A percentile compares a stretch with the other conserved stretches of the same genome.
phyloP scores from a whole-genome alignment of 1,139 yeast species.

The Candida sp. region DNA sequence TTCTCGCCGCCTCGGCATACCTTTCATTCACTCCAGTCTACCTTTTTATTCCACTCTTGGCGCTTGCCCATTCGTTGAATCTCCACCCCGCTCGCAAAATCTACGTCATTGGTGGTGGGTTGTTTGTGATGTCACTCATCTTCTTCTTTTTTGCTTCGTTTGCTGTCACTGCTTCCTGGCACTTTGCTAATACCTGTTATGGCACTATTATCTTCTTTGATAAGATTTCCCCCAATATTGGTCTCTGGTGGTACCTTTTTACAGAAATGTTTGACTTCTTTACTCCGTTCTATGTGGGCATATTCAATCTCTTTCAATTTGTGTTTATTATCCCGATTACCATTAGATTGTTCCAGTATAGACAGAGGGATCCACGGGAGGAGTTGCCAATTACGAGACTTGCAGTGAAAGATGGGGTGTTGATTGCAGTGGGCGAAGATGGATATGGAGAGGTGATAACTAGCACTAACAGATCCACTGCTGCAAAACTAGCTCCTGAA shows the following conservation, averaged over 20 bases:
- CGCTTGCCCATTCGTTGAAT: conserved; percentile 25
- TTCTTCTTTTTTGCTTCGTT: conserved; percentile 34
- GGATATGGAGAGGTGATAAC: neutral
- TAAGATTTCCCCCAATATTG: conserved; percentile 80
- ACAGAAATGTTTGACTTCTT: conserved; percentile 93
- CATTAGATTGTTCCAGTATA: conserved; percentile 50
- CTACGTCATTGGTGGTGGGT: conserved; percentile 20
- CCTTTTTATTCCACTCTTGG: conserved; percentile 53
- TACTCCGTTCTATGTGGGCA: conserved; percentile 76
- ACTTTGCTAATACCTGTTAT: conserved; percentile 61
- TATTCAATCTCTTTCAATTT: conserved; percentile 75
- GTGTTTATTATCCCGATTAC: conserved; percentile 74
- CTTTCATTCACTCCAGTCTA: conserved; percentile 61
- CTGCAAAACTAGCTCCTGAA: too few relatives aligned
- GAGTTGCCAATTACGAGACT: neutral
- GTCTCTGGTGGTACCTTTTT: conserved; percentile 98
- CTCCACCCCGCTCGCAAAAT: conserved; percentile 11
- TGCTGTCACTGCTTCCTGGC: conserved; percentile 28
- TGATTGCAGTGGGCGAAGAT: neutral
- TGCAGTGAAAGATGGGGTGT: neutral
- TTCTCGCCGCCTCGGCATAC: conserved; percentile 63
- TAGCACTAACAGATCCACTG: neutral
- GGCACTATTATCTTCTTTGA: conserved; percentile 57
- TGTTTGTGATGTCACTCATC: conserved; percentile 22
- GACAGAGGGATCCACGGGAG: conserved; percentile 10